Evolutionary conservation across 2,329 filamentous ascomycete species (phyloP).

Genomic region (Talaromyces islandicus): DNA sequence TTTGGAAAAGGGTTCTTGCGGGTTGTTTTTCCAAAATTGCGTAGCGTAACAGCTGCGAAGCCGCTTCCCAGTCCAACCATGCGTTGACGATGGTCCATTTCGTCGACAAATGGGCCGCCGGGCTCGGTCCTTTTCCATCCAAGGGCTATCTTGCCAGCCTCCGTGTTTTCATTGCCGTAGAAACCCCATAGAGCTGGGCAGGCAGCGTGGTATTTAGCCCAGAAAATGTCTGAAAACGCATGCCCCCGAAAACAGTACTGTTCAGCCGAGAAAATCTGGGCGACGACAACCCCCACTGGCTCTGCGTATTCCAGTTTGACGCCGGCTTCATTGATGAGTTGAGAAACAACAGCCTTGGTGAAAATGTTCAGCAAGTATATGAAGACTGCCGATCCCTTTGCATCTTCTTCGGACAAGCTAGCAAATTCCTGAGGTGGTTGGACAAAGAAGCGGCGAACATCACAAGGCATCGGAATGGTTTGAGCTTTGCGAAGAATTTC

Average conservation of each 20-base stretch:
- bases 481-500: conserved; percentile 49
- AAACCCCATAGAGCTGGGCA: conserved; percentile 86
- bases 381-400: conserved; percentile 57
- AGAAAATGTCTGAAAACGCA: conserved; percentile 73
- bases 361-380: conserved; percentile 74
- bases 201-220: conserved; percentile 74
- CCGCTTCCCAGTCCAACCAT: conserved; percentile 81
- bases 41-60: conserved; percentile 73
- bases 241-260: conserved; percentile 62
- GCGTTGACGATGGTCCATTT: conserved; percentile 70
- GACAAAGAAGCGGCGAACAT: conserved; percentile 32
- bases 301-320: conserved; percentile 63
- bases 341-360: conserved; percentile 64
- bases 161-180: conserved; percentile 67
- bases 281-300: conserved; percentile 70
- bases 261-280: conserved; percentile 65
- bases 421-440: conserved; percentile 19
- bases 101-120: conserved; percentile 54
- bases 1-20: conserved; percentile 71
- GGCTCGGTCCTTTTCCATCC: conserved; percentile 62
- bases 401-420: conserved; percentile 46
- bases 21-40: conserved; percentile 68
- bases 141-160: conserved; percentile 59
- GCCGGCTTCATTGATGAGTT: conserved; percentile 62
- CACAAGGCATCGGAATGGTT: conserved; percentile 49